These are phyloP conservation scores for Ogataea degrootiae DNA, from an alignment of 805 yeast species.

Conservation along the genomic window DNA sequence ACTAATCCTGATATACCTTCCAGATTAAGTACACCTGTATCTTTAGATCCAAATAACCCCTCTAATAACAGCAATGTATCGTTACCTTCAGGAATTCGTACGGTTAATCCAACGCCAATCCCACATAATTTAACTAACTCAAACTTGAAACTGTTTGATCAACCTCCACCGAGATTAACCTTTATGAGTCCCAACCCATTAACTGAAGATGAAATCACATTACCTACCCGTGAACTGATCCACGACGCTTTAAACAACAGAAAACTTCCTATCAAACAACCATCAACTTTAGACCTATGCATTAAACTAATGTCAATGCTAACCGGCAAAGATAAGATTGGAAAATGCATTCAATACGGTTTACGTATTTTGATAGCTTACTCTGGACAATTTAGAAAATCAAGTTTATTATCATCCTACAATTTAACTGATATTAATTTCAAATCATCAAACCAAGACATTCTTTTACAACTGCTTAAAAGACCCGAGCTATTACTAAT, in stretches of 20 bases:
- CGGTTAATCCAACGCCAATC: neutral
- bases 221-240: slow-evolving; percentile 14
- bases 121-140: neutral
- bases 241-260: slow-evolving; percentile 6
- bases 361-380: slow-evolving; percentile 47
- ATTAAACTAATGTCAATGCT: slow-evolving; percentile 49
- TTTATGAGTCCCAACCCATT: slow-evolving; percentile 15
- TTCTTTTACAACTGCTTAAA: slow-evolving; percentile 21
- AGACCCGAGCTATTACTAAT: slow-evolving; percentile 28
- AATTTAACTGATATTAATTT: slow-evolving; percentile 18
- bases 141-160: neutral
- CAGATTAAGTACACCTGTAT: slow-evolving; percentile 13
- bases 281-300: slow-evolving; percentile 29
- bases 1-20: slow-evolving; percentile 7
- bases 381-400: slow-evolving; percentile 36
- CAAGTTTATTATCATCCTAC: slow-evolving; percentile 9
- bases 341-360: slow-evolving; percentile 57
- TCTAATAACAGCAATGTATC: neutral
- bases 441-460: slow-evolving; percentile 19
- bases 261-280: slow-evolving; percentile 4
- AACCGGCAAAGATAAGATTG: slow-evolving; percentile 68
- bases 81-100: neutral
- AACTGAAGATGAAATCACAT: slow-evolving; percentile 12
- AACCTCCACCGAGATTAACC: slow-evolving; percentile 11
- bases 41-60: slow-evolving; percentile 1